phyloP scores from a whole-genome alignment of 768 basidiomycete genomes.

The Suillus placidus region DNA sequence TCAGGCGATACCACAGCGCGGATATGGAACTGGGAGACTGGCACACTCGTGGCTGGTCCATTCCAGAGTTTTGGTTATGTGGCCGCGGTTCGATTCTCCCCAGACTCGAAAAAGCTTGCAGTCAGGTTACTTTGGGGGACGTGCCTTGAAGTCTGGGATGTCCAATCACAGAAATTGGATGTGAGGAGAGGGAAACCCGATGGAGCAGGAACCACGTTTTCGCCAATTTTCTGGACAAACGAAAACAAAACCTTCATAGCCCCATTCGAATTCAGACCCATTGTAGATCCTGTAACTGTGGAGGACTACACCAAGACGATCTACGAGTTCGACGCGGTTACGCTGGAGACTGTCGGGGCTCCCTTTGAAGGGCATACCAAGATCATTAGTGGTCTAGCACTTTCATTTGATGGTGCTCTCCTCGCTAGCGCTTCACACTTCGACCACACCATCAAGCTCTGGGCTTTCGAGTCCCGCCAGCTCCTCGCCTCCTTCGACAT shows the following conservation, averaged over 20 bases:
- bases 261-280: background rate
- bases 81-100: background rate
- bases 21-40: background rate
- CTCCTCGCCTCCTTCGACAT: background rate
- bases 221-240: background rate
- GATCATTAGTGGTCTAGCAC: background rate
- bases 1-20: background rate
- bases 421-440: background rate
- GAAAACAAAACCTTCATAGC: background rate
- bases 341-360: background rate
- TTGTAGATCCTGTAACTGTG: no score
- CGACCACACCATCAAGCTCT: background rate
- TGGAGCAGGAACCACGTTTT: no score
- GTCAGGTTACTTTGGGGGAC: background rate
- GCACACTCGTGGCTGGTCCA: background rate
- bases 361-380: conserved; percentile 1
- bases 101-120: conserved; percentile 1
- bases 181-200: background rate
- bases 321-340: background rate
- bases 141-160: background rate
- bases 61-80: background rate
- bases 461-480: conserved; percentile 1
- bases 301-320: background rate
- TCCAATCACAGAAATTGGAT: background rate
- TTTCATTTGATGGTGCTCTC: background rate